Evolutionary conservation across 2,329 filamentous ascomycete genomes (phyloP), one percentile per base, ranked within the genome.

Genomic region (Aspergillus spinulosporus): DNA sequence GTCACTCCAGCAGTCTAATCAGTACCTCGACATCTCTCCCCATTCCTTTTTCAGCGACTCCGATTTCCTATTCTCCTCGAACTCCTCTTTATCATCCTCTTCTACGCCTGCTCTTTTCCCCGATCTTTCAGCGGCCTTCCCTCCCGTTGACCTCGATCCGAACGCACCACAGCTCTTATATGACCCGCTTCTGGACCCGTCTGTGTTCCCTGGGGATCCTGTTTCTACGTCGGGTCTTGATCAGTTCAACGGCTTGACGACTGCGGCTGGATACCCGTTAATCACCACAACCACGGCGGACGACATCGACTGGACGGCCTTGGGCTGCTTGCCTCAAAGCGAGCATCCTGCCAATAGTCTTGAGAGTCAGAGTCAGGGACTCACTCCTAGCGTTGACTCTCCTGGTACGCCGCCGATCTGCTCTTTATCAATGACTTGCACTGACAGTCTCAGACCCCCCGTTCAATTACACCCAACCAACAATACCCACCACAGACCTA

Each of bases 121-220:
- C 5, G 40, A 52, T 39, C 49, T 54, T 9, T 51, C 58, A 49
- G 43, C 58, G 58, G 52, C 48, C 55, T 58, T 47, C 7, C 58
- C 58, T 15, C 55, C 52, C 58, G 58, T 45, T 53, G 58, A 58
- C 39, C 34, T 37, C 34, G 34, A 37, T 12, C 26, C 49, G 15
- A 29, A 36, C 28, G 14, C 39, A 43, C 31, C 50, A 36, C 49
- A 31, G 11, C 29, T 59, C n/a, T 52, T 59, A 48, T 52, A 57
- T 57, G 51, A 57, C 29, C 40, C 49, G 15, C 52, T 40, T 12
- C 43, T 40, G 42, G 29, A 12, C 21, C 40, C 40, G 52, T 49
- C 47, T 28, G 40, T 49, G 12, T 39, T 47, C 45, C 29, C 57
- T 36, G 53, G 53, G 31, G 49, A 45, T 39, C 46, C 45, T 39